These are phyloP conservation scores for Arachis hypogaea DNA, from an alignment of 306 rosid species.

Conservation along the genomic window DNA sequence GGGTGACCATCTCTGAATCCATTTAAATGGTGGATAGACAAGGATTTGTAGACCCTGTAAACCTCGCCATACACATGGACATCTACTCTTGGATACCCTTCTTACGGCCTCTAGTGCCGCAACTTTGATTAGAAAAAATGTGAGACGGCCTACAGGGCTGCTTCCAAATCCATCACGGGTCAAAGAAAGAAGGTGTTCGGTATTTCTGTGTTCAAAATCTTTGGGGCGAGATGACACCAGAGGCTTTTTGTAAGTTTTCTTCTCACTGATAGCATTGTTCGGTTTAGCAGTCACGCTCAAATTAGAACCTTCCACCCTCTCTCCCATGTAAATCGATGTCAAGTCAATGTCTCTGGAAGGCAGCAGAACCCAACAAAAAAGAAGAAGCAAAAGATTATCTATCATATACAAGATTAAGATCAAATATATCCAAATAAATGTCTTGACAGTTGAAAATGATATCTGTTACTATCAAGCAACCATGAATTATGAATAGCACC, in stretches of 20 bases:
- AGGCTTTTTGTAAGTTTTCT: slow-evolving; percentile 39
- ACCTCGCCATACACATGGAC: slow-evolving; percentile 79
- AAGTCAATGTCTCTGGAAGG: slow-evolving; percentile 29
- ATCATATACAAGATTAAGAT: slow-evolving; percentile 27
- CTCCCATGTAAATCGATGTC: slow-evolving; percentile 58
- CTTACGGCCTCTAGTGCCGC: slow-evolving; percentile 76
- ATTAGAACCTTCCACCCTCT: slow-evolving; percentile 40
- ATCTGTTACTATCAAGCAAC: neutral
- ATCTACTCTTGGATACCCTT: slow-evolving; percentile 73
- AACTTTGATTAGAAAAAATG: slow-evolving; percentile 74
- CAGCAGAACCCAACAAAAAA: neutral
- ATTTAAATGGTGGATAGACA: slow-evolving; percentile 77
- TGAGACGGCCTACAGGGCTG: slow-evolving; percentile 52
- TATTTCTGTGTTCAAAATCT: slow-evolving; percentile 47
- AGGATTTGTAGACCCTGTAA: slow-evolving; percentile 84
- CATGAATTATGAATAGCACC: neutral
- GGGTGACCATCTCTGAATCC: slow-evolving; percentile 78
- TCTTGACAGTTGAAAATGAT: slow-evolving; percentile 15
- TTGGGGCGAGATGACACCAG: slow-evolving; percentile 57
- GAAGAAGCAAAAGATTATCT: neutral
- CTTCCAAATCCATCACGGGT: slow-evolving; percentile 50
- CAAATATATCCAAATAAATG: neutral
- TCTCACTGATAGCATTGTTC: slow-evolving; percentile 41
- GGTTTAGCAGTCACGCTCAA: slow-evolving; percentile 44
- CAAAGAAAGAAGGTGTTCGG: slow-evolving; percentile 45